A percentile compares a stretch with the other conserved stretches of the same genome.
phyloP scores from a whole-genome alignment of 257 asterid genomes.

The Nicotiana knightiana region DNA sequence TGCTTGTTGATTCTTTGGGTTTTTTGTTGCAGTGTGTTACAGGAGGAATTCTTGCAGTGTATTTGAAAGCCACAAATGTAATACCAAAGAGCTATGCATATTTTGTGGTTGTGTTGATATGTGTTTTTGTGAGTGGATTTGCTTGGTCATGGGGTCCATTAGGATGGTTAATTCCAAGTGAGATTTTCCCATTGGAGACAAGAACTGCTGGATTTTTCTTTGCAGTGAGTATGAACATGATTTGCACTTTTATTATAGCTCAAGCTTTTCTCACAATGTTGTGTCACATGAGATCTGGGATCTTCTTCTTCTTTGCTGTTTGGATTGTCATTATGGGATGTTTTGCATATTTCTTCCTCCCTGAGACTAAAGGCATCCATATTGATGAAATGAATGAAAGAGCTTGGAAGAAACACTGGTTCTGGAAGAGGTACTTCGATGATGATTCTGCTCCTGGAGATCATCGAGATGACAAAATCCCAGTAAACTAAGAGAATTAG shows the following conservation, averaged over 20 bases:
- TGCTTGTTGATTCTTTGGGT: neutral
- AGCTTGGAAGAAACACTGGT: conserved; percentile 43
- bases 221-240: conserved; percentile 44
- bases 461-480: neutral
- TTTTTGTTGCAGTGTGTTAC: neutral
- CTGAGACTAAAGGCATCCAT: conserved; percentile 52
- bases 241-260: conserved; percentile 46
- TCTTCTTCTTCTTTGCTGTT: conserved; percentile 44
- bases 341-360: conserved; percentile 31
- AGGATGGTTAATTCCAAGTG: conserved; percentile 57
- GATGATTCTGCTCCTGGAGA: neutral
- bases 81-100: conserved; percentile 11
- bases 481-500: neutral
- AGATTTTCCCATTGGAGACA: conserved; percentile 43
- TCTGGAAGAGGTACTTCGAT: conserved; percentile 31
- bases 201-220: conserved; percentile 37
- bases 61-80: conserved; percentile 16
- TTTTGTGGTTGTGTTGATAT: conserved; percentile 16
- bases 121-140: conserved; percentile 33
- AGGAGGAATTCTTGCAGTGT: conserved; percentile 12
- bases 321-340: conserved; percentile 34
- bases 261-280: conserved; percentile 54
- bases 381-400: conserved; percentile 43
- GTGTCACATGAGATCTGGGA: conserved; percentile 31
- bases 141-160: conserved; percentile 65